Base-by-base conservation (phyloP, 805 yeast species). In the Pichia nakasei region DNA sequence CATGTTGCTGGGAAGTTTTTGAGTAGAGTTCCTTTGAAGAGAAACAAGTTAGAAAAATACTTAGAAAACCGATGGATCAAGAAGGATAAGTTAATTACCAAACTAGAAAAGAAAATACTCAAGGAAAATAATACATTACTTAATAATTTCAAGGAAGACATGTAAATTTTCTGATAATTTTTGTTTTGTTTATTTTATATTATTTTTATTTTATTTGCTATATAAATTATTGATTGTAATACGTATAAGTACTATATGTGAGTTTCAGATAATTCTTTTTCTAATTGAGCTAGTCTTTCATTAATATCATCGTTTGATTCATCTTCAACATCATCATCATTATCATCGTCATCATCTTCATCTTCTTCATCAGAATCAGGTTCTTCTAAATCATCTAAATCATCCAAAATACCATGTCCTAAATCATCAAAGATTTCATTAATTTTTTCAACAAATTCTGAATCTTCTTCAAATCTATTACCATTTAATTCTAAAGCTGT, bases 351-450 rank as follows among this genome's bases (percentile, higher is more conserved):
- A 11, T 73, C 81, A 18, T 73, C 82, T 4, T 75, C 82, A 20
- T 79, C 85, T 44, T 79, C 86, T 43, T 78, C 86, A 21, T 76
- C 85, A 39, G 78, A 76, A 50, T 78, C 78, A 31, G 75, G 68
- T 62, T 87, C 96, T 68, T 91, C 98, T 66, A 93, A 75, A 54
- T 93, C 98, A 55, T 91, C 97, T 40, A 93, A 72, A 59, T 93
- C 98, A 56, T 91, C 96, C 29, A 93, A 68, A 60, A 83, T 91
- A 48, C 95, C 96, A 45, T 68, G 64, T 0, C 89, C 93, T 57
- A 87, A 77, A 34, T 70, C 74, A 45, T 76, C 85, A 53, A 91
- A 87, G 17, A 80, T 61, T 19, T 69, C 76, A 39, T 63, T 70
- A 50, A 91, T 76, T 42, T 67, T 63, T 43, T 78, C 84, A 44